Conservation (phyloP, 441 rosid species). For the Bruguiera hainesii region DNA sequence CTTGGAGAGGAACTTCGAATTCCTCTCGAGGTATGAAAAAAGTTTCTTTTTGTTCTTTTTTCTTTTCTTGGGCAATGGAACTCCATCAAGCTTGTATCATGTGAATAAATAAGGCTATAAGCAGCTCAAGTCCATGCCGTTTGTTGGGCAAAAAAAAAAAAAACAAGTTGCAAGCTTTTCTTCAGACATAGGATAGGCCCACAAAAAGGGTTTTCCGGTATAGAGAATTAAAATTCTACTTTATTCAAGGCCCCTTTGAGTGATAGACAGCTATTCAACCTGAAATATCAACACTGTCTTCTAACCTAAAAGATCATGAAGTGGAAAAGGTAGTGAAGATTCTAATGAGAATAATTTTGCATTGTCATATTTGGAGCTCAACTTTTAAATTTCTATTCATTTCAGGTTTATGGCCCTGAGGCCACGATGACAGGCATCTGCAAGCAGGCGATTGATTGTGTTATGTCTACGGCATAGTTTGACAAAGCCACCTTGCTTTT, state of each 20-base stretch:
- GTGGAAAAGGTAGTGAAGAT: neutral
- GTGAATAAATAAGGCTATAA: neutral
- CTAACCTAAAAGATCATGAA: neutral
- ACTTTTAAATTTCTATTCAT: neutral
- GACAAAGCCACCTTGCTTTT: no score
- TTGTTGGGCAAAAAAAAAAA: neutral
- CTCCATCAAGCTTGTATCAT: neutral
- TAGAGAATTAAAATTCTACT: no score
- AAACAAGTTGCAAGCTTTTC: no score
- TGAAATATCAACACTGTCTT: no score
- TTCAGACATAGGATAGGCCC: no score
- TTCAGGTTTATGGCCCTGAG: constrained; percentile 82
- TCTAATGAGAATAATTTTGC: neutral
- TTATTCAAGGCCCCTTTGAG: no score
- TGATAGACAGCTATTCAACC: no score
- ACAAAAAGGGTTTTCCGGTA: no score
- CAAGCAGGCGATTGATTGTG: constrained; percentile 80
- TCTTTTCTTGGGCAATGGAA: neutral
- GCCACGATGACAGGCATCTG: constrained; percentile 91
- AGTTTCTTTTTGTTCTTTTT: neutral
- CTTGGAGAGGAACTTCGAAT: constrained; percentile 78
- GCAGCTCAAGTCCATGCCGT: neutral
- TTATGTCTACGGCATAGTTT: constrained; percentile 50
- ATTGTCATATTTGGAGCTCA: neutral
- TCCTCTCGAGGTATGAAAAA: constrained; percentile 67